Percentiles rank a stretch among this genome's conserved stretches.
Conservation (phyloP, 306 rosid genomes). For the Albizia julibrissin region DNA sequence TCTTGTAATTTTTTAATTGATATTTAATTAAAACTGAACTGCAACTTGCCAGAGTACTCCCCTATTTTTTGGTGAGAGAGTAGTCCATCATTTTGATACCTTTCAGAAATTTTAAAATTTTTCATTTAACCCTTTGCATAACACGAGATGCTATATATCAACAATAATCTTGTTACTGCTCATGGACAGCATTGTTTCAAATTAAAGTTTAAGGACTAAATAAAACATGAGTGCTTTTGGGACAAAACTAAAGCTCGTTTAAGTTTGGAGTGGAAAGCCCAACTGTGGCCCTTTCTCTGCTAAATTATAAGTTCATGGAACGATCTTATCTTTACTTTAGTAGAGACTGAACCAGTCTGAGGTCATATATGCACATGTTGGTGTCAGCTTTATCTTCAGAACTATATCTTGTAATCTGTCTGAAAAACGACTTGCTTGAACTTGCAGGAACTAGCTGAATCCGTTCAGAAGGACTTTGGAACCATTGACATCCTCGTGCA, state of each 20-base stretch:
- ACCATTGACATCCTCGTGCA: conserved; percentile 88
- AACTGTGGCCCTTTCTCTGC: neutral
- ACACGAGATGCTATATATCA: neutral
- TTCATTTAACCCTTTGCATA: neutral
- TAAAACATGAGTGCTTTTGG: neutral
- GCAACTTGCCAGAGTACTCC: neutral
- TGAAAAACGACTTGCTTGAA: conserved; percentile 18
- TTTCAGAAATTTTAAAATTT: neutral
- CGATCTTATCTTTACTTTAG: neutral
- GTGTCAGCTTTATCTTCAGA: neutral
- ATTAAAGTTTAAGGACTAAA: neutral
- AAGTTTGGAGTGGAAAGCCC: neutral
- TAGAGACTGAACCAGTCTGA: neutral
- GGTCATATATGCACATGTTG: neutral
- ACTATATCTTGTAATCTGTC: neutral
- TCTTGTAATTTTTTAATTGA: neutral
- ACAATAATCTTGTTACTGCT: neutral
- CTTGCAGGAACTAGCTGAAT: conserved; percentile 76
- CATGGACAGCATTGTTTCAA: neutral
- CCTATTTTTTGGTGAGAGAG: neutral
- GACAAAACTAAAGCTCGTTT: neutral
- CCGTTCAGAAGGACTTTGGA: conserved; percentile 79
- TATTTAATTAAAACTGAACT: neutral
- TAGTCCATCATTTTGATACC: neutral
- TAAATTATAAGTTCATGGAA: neutral